Percentiles rank a stretch among this genome's conserved stretches.
phyloP scores from a whole-genome alignment of 2,329 filamentous ascomycete genomes.

The Botrytis elliptica region DNA sequence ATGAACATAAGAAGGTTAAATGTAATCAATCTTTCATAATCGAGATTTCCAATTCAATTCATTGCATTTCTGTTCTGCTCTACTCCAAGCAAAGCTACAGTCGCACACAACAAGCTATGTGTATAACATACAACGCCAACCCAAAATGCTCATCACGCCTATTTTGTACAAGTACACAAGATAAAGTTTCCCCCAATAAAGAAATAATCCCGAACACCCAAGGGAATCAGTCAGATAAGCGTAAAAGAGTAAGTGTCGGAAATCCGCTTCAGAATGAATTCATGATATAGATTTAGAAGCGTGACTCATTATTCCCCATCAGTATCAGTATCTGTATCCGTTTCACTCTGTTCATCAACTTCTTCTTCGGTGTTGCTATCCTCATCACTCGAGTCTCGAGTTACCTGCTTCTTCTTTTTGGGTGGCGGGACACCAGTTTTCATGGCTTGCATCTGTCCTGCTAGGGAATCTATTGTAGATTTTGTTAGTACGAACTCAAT shows the following conservation, averaged over 20 bases:
- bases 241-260: neutral
- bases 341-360: slow-evolving; percentile 61
- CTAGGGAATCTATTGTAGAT: slow-evolving; percentile 68
- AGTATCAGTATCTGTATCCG: slow-evolving; percentile 63
- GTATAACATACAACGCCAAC: slow-evolving; percentile 19
- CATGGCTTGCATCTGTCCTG: slow-evolving; percentile 84
- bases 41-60: neutral
- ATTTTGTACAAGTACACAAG: slow-evolving; percentile 18
- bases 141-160: slow-evolving; percentile 18
- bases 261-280: slow-evolving; percentile 1
- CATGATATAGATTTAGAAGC: neutral
- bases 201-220: slow-evolving; percentile 18
- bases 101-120: slow-evolving; percentile 16
- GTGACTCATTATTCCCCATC: slow-evolving; percentile 40
- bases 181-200: neutral
- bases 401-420: slow-evolving; percentile 58
- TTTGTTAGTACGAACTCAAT: neutral
- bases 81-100: slow-evolving; percentile 20
- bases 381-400: slow-evolving; percentile 64
- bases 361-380: slow-evolving; percentile 80
- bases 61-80: slow-evolving; percentile 5
- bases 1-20: neutral
- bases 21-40: neutral
- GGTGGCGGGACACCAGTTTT: slow-evolving; percentile 65
- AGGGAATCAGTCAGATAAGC: slow-evolving; percentile 4